phyloP scores from a whole-genome alignment of 257 asterid species.

The Capsicum baccatum region DNA sequence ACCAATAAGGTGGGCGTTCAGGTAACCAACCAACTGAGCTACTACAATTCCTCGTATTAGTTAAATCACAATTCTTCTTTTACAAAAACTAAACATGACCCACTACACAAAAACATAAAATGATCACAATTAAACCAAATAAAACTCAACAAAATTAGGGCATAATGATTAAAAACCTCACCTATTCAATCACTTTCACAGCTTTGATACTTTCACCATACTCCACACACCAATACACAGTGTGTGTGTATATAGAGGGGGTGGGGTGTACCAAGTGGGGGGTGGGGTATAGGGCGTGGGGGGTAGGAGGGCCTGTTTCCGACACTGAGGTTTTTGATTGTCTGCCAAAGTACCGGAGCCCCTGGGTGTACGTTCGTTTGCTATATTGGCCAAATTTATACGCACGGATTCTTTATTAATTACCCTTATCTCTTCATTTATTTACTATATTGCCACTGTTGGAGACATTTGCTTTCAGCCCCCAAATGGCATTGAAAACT shows the following conservation, averaged over 20 bases:
- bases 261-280: background rate
- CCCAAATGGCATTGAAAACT: no score
- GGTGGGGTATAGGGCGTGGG: constrained; percentile 16
- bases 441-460: constrained; percentile 42
- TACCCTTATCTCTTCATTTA: constrained; percentile 27
- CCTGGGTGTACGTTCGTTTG: constrained; percentile 48
- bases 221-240: background rate
- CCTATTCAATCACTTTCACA: background rate
- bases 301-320: constrained; percentile 29
- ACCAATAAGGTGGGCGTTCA: no score
- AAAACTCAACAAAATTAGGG: constrained; percentile 23
- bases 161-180: background rate
- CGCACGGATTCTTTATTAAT: background rate
- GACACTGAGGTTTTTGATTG: constrained; percentile 38
- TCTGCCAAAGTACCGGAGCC: constrained; percentile 50
- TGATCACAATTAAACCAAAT: constrained; percentile 18
- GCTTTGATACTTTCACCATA: background rate
- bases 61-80: background rate
- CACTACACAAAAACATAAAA: background rate
- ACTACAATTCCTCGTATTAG: no score
- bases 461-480: no score
- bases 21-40: no score
- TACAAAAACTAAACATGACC: background rate
- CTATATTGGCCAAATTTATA: constrained; percentile 37
- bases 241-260: background rate